Conservation (phyloP, 2,329 filamentous ascomycete genomes). For the Graphilbum sp. region DNA sequence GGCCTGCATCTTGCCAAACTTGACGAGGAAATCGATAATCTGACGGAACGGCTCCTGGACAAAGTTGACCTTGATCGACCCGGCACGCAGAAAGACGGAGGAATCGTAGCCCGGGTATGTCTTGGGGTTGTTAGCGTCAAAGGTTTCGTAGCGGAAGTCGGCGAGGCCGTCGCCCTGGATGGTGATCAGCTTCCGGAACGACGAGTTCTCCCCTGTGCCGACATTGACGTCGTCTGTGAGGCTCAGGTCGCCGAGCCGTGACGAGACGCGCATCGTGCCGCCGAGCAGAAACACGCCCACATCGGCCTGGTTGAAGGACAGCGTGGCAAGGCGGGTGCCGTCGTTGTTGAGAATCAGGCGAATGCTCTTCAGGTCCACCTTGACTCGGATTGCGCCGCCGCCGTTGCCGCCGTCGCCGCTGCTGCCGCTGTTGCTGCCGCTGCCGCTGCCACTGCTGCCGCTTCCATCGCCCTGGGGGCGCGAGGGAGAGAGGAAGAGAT, state of each 20-base stretch:
- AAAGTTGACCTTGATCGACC: conserved; percentile 94
- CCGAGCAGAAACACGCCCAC: conserved; percentile 78
- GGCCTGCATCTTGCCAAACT: conserved; percentile 99
- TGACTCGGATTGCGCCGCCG: conserved; percentile 74
- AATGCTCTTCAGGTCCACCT: conserved; percentile 85
- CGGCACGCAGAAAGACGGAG: conserved; percentile 75
- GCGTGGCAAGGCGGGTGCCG: conserved; percentile 79
- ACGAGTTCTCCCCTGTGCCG: conserved; percentile 66
- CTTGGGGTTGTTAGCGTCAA: conserved; percentile 52
- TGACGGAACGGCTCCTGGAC: conserved; percentile 94
- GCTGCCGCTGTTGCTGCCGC: background rate
- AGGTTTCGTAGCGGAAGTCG: conserved; percentile 96
- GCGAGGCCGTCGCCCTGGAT: conserved; percentile 93
- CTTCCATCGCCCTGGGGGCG: background rate
- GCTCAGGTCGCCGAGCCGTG: conserved; percentile 72
- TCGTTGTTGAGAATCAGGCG: conserved; percentile 94
- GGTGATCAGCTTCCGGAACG: conserved; percentile 71
- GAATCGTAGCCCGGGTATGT: conserved; percentile 90
- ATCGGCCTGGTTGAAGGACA: conserved; percentile 85
- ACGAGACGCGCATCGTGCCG: conserved; percentile 73
- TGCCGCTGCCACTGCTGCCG: background rate
- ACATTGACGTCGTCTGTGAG: conserved; percentile 89
- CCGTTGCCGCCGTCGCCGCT: background rate
- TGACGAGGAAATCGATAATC: conserved; percentile 94
- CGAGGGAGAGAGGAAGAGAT: background rate